Evolutionary conservation across 179 eudicot genomes (phyloP).

Genomic region (Spergularia azorica): DNA sequence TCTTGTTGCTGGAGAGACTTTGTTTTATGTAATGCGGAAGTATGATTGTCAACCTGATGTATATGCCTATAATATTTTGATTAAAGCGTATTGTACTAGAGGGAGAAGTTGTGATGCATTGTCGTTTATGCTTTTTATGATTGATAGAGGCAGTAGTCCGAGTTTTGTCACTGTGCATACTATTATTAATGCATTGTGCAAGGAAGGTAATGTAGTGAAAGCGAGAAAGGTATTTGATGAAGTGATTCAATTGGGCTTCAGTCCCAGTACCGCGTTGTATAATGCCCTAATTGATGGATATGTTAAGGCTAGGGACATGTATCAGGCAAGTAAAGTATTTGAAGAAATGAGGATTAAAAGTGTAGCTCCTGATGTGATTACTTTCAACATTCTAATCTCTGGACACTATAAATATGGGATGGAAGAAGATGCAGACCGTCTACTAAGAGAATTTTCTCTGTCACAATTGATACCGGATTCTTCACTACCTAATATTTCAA

Average conservation of each 20-base stretch:
- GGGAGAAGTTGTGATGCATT: conserved; percentile 65
- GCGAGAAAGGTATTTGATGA: conserved; percentile 69
- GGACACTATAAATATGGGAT: conserved; percentile 76
- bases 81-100: conserved; percentile 59
- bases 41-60: conserved; percentile 65
- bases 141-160: conserved; percentile 58
- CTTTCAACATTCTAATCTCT: conserved; percentile 73
- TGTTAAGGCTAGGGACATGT: conserved; percentile 72
- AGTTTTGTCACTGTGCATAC: conserved; percentile 54
- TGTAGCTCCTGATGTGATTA: conserved; percentile 72
- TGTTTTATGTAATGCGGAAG: conserved; percentile 68
- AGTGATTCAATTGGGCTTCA: conserved; percentile 50
- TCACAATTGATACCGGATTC: conserved; percentile 53
- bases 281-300: conserved; percentile 80
- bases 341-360: conserved; percentile 64
- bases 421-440: conserved; percentile 55
- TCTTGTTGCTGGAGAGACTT: conserved; percentile 59
- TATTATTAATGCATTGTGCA: conserved; percentile 64
- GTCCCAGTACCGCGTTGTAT: conserved; percentile 48
- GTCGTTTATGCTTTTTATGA: conserved; percentile 61
- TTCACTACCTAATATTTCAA: conserved; percentile 57
- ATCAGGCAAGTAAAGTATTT: conserved; percentile 60
- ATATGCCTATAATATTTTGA: conserved; percentile 73
- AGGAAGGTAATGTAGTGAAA: conserved; percentile 68
- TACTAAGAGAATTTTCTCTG: conserved; percentile 54